phyloP scores from a whole-genome alignment of 2,329 filamentous ascomycete species.

The Metarhizium brunneum region DNA sequence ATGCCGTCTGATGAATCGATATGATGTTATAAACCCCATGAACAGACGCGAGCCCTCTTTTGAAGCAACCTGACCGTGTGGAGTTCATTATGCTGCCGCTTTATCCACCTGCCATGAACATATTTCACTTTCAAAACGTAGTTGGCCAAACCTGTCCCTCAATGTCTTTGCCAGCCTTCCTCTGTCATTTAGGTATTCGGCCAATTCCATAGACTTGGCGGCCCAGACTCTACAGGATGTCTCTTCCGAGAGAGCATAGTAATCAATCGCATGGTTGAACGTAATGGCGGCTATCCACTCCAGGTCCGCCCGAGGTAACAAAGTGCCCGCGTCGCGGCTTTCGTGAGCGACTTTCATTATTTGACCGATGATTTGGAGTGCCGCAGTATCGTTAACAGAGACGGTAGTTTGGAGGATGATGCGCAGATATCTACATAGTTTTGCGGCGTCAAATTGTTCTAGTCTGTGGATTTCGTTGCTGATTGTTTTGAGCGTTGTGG shows the following conservation, averaged over 20 bases:
- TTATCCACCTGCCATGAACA: not conserved
- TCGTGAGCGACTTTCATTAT: constrained; percentile 43
- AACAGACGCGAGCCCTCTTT: not conserved
- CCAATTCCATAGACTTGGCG: constrained; percentile 51
- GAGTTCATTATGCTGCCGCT: not conserved
- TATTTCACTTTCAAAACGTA: constrained; percentile 18
- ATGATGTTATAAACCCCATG: not conserved
- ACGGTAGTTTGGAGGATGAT: constrained; percentile 65
- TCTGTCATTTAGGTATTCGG: constrained; percentile 47
- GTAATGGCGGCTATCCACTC: constrained; percentile 65
- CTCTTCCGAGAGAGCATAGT: constrained; percentile 47
- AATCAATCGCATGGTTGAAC: constrained; percentile 64
- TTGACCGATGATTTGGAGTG: constrained; percentile 56
- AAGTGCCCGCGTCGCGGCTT: constrained; percentile 30
- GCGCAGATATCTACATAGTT: constrained; percentile 67
- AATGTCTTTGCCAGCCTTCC: constrained; percentile 35
- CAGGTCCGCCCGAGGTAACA: constrained; percentile 58
- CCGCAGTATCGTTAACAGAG: constrained; percentile 42
- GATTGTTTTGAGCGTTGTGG: constrained; percentile 51
- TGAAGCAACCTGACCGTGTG: not conserved
- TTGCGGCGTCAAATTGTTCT: constrained; percentile 44
- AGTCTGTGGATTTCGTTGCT: constrained; percentile 58
- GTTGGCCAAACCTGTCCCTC: constrained; percentile 31
- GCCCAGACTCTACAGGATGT: constrained; percentile 51
- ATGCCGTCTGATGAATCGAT: not conserved